A percentile compares a stretch with the other conserved stretches of the same genome.
Conservation (phyloP, 345 rosid genomes). For the Aquilaria sinensis region DNA sequence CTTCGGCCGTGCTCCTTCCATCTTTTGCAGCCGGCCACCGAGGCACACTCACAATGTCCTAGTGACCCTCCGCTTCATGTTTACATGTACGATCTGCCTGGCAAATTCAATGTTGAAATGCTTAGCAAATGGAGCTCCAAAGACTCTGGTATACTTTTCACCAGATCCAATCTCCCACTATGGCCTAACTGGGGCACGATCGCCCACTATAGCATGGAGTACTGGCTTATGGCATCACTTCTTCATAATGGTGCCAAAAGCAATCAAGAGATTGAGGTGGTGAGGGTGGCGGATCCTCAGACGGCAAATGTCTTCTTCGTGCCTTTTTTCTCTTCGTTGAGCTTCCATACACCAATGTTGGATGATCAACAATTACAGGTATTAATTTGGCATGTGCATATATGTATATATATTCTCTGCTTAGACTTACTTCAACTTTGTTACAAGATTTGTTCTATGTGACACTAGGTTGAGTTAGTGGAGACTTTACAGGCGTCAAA, state of each 20-base stretch:
- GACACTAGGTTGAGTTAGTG: constrained; percentile 59
- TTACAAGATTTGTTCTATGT: neutral
- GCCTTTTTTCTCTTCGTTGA: constrained; percentile 79
- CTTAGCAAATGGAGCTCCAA: constrained; percentile 35
- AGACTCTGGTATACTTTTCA: constrained; percentile 31
- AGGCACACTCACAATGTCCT: constrained; percentile 12
- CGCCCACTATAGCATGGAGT: constrained; percentile 79
- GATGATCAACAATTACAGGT: constrained; percentile 83
- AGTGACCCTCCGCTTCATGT: constrained; percentile 38
- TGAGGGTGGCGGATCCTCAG: constrained; percentile 85
- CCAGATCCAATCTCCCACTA: constrained; percentile 42
- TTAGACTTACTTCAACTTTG: constrained; percentile 3
- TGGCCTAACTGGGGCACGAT: constrained; percentile 58
- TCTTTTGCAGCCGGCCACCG: constrained; percentile 23
- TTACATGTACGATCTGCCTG: constrained; percentile 83
- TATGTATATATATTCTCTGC: neutral
- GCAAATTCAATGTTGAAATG: constrained; percentile 69
- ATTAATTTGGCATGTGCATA: neutral
- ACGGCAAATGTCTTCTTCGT: constrained; percentile 68
- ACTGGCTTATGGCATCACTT: constrained; percentile 86
- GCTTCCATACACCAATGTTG: constrained; percentile 72
- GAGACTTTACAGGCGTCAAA: constrained; percentile 48
- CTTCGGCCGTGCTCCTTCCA: constrained; percentile 47
- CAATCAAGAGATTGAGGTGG: constrained; percentile 39
- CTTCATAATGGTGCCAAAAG: constrained; percentile 26